Conservation (phyloP, 2,329 filamentous ascomycete species). For the Apiospora rasikravindrae region DNA sequence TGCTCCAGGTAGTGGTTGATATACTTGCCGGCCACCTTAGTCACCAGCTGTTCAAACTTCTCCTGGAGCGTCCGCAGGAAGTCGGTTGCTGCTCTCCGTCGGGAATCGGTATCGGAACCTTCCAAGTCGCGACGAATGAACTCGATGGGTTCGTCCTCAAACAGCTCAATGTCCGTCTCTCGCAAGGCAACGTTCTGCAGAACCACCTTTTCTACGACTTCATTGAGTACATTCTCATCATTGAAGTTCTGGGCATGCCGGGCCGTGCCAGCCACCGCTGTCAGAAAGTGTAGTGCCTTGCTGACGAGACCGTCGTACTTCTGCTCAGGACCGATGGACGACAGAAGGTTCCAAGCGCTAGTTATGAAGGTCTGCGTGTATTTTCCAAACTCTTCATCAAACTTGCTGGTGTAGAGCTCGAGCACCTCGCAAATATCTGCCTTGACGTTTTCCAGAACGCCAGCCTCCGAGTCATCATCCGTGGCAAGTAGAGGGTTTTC, state of each 20-base stretch:
- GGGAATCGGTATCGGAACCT: constrained; percentile 93
- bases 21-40: constrained; percentile 84
- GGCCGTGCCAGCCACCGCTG: constrained; percentile 79
- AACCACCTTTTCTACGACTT: constrained; percentile 95
- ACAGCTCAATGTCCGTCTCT: constrained; percentile 92
- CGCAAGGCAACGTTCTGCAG: constrained; percentile 90
- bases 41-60: constrained; percentile 85
- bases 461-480: constrained; percentile 88
- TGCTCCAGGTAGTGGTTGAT: constrained; percentile 86
- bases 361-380: constrained; percentile 85
- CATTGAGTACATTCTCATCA: constrained; percentile 75
- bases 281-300: constrained; percentile 92
- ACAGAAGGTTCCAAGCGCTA: constrained; percentile 90
- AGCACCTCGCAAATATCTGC: constrained; percentile 92
- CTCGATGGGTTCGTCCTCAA: constrained; percentile 98
- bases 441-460: constrained; percentile 83
- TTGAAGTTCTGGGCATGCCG: constrained; percentile 87
- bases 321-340: constrained; percentile 81
- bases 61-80: constrained; percentile 89
- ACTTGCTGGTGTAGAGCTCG: constrained; percentile 91
- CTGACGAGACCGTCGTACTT: constrained; percentile 96
- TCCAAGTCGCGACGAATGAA: constrained; percentile 95
- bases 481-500: constrained; percentile 82
- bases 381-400: constrained; percentile 87
- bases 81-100: constrained; percentile 89